Conservation (phyloP, 352 stramenopile genomes). For the Phytophthora fragariaefolia region DNA sequence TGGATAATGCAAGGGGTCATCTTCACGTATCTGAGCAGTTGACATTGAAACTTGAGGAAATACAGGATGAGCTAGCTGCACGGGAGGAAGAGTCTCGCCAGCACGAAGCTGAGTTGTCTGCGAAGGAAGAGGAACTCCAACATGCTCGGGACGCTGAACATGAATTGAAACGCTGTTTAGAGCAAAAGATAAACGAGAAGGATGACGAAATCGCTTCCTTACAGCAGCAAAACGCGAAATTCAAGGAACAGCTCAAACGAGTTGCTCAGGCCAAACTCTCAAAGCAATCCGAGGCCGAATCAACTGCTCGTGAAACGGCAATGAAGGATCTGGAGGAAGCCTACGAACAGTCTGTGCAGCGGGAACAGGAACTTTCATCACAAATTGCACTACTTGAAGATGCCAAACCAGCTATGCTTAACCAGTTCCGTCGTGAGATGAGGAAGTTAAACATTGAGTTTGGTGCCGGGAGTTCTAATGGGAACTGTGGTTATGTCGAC, state of each 20-base stretch:
- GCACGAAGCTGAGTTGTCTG: constrained; percentile 39
- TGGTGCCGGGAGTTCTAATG: constrained; percentile 15
- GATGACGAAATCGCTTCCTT: constrained; percentile 39
- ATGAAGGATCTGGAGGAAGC: constrained; percentile 38
- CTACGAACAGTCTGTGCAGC: constrained; percentile 37
- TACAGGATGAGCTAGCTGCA: constrained; percentile 42
- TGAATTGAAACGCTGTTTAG: constrained; percentile 31
- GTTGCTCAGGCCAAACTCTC: constrained; percentile 31
- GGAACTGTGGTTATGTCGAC: constrained; percentile 16
- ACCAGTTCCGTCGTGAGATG: constrained; percentile 52
- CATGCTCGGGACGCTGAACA: constrained; percentile 20
- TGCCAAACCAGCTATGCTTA: constrained; percentile 41
- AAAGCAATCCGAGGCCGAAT: constrained; percentile 27
- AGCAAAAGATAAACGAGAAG: constrained; percentile 30
- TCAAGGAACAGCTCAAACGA: constrained; percentile 38
- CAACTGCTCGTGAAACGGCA: constrained; percentile 16
- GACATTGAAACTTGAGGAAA: constrained; percentile 51
- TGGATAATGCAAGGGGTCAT: constrained; percentile 45
- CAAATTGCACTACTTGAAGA: constrained; percentile 50
- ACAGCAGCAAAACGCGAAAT: constrained; percentile 36
- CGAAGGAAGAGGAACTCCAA: constrained; percentile 37
- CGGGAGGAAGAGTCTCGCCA: constrained; percentile 40
- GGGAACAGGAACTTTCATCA: constrained; percentile 40
- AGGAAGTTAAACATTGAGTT: constrained; percentile 48
- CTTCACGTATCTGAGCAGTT: constrained; percentile 54